Evolutionary conservation across 306 rosid species (phyloP), one percentile per base, ranked within the genome.

Genomic region (Alnus glutinosa): DNA sequence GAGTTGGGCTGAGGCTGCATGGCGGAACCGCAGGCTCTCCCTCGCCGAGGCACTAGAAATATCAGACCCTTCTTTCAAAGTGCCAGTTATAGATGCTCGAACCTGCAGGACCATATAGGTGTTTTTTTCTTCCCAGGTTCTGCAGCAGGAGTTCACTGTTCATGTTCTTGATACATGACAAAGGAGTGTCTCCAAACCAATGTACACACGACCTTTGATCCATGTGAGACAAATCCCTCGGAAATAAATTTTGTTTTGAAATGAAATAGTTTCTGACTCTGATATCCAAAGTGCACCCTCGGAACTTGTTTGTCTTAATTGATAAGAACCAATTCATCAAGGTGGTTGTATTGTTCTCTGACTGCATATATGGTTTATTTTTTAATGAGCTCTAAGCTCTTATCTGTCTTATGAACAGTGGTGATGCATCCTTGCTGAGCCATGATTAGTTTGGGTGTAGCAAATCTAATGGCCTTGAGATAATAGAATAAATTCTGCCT

Each of bases 11-110:
- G 87, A 87, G 85, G 78, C 71, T 55, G 59, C 80, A 64, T 90
- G 97, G 98, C 79, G 76, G 75, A 88, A 95, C 81, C 84, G 75
- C 77, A 76, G 93, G 81, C 64, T 95, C 64, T 91, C 96, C 34
- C 79, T 95, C 68, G 90, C 88, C 4, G 94, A 95, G 61, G 92
- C 91, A 39, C 85, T 95, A 15, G 97, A 86, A 75, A 63, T 86
- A 18, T 81, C 91, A 6, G 91, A 83, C 23, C 34, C 86, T 9
- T 79, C 87, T 59, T 79, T 87, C 59, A 71, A 83, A 71, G 71
- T 70, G 70, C 86, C 78, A 7, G 80, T 95, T 39, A 30, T 93
- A 12, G 99, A 93, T 77, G 71, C 93, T 79, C 90, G 98, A 75
- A 87, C 91, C 48, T 73, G 91, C 82, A 88, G 98, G 88, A 67